Evolutionary conservation across 2,329 filamentous ascomycete species (phyloP).

Genomic region (Scolecobasidium constrictum): DNA sequence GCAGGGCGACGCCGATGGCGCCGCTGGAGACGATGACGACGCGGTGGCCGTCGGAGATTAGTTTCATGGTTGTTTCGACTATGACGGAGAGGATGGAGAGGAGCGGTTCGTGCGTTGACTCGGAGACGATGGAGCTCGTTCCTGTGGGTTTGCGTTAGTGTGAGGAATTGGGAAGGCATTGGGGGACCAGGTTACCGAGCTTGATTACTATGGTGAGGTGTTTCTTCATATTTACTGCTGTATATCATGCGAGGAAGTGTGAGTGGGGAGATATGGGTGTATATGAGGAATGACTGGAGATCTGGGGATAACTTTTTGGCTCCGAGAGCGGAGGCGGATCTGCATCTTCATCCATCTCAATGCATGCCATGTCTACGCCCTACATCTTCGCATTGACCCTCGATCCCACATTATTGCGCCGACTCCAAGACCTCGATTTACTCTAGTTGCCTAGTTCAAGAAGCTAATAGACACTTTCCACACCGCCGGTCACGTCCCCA

Average conservation of each 20-base stretch:
- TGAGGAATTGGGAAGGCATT: constrained; percentile 1
- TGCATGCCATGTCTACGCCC: background rate
- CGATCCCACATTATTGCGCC: too few relatives aligned
- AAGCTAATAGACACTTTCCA: too few relatives aligned
- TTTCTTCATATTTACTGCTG: constrained; percentile 52
- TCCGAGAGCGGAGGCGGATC: background rate
- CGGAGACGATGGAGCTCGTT: constrained; percentile 97
- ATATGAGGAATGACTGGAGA: background rate
- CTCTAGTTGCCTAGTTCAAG: too few relatives aligned
- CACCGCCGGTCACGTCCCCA: too few relatives aligned
- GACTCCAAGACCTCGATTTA: too few relatives aligned
- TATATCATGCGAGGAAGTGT: too few relatives aligned
- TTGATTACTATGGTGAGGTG: constrained; percentile 75
- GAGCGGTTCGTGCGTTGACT: constrained; percentile 85
- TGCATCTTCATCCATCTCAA: background rate
- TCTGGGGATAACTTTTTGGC: background rate
- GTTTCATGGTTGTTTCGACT: constrained; percentile 81
- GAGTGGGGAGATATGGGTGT: background rate
- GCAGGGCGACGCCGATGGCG: constrained; percentile 86
- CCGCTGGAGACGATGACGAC: constrained; percentile 96
- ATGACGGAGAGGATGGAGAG: constrained; percentile 85
- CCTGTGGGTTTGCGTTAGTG: constrained; percentile 43
- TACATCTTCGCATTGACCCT: too few relatives aligned
- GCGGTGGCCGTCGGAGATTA: constrained; percentile 82
- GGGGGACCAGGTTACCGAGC: constrained; percentile 48